Base-by-base conservation (phyloP, 2,329 filamentous ascomycete species). In the Aspergillus costaricaensis region DNA sequence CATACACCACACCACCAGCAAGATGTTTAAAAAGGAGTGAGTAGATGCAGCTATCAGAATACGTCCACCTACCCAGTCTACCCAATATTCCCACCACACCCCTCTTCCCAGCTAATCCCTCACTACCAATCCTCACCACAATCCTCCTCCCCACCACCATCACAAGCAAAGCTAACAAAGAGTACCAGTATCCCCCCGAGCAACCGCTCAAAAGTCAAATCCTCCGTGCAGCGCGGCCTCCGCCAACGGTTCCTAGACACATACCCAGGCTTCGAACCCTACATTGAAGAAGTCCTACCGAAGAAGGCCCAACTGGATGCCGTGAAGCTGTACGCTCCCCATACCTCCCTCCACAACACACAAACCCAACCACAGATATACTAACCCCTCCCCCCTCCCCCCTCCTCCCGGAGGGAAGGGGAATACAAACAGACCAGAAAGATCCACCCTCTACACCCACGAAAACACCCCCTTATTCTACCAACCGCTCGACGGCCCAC, bases 121-220 rank as follows among this genome's bases (percentile, higher is more conserved):
- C 3, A 21, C 21, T 21, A 15, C 19, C 15, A 27, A 27, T 21
- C 15, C 27, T 27, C 50, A 14, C 21, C 21, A 23, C 25, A 27
- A 27, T 8, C 7, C 25, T 25, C 25, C 2, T 27, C 25, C 8
- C 0, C 7, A 27, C 0, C 25, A 27, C 25, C 25, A 27, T 2
- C 25, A 27, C 25, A 27, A 27, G 25, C 25, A 27, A 27, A 2
- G 7, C 25, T 27, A 27, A 27, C 25, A 27, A 8, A 27, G 23
- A 23, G 23, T 2, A 23, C 6, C 72, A 94, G 91, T 67, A 88
- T 96, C 76, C 82, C 87, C 70, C 81, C 89, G 25, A 87, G 90
- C 67, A 88, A 91, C 59, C 96, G 95, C 81, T 92, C 92, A 70
- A 98, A 98, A 83, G 91, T 98, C 79, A 99, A 98, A 81, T 97